Conservation (phyloP, 1,139 yeast species). For the Protomyces gravidus region DNA sequence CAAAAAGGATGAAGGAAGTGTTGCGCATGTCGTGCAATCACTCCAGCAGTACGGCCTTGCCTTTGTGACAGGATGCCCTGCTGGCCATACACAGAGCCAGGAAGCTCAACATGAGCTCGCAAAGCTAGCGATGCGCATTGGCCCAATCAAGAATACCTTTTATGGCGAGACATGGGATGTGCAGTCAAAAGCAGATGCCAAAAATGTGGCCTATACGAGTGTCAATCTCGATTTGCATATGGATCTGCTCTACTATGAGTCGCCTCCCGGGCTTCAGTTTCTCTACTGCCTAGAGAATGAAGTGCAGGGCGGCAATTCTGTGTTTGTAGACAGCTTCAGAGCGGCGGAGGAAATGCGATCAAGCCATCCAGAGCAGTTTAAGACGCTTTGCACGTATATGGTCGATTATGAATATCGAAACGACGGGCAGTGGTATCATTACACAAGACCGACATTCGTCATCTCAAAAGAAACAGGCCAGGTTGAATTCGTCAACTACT, state of each 20-base stretch:
- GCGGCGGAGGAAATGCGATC: slow-evolving; percentile 58
- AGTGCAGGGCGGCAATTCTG: slow-evolving; percentile 64
- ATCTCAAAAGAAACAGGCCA: slow-evolving; percentile 47
- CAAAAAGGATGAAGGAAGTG: slow-evolving; percentile 43
- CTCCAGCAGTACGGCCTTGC: slow-evolving; percentile 59
- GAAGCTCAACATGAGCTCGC: slow-evolving; percentile 41
- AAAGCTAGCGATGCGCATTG: slow-evolving; percentile 56
- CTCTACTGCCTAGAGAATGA: slow-evolving; percentile 63
- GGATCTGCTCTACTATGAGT: slow-evolving; percentile 74
- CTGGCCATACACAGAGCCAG: slow-evolving; percentile 37
- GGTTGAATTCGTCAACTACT: slow-evolving; percentile 62
- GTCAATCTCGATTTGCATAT: slow-evolving; percentile 69
- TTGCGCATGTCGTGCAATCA: slow-evolving; percentile 47
- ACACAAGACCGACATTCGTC: slow-evolving; percentile 61
- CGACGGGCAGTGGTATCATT: slow-evolving; percentile 60
- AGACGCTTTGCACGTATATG: slow-evolving; percentile 61
- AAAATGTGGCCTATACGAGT: slow-evolving; percentile 68
- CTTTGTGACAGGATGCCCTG: slow-evolving; percentile 54
- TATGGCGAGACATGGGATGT: slow-evolving; percentile 75
- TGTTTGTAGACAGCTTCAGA: slow-evolving; percentile 69
- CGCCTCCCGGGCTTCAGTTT: slow-evolving; percentile 78
- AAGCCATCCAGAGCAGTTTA: slow-evolving; percentile 59
- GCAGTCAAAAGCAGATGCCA: slow-evolving; percentile 56
- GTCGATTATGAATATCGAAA: slow-evolving; percentile 67
- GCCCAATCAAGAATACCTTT: slow-evolving; percentile 68